Conservation (phyloP, 768 basidiomycete species). For the Gautieria morchelliformis region DNA sequence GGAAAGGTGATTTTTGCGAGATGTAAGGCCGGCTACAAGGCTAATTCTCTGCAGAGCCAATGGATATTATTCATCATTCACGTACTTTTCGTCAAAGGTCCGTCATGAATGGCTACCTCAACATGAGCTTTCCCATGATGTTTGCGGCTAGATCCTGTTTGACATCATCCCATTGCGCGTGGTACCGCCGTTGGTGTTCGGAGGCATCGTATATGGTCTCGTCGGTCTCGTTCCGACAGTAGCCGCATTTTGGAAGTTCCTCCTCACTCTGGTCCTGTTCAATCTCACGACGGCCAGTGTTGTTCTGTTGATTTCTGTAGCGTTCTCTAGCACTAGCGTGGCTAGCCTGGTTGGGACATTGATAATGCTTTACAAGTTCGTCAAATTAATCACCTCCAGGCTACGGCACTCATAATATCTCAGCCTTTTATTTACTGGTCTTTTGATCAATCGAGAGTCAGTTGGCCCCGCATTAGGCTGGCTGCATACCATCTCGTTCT, state of each 20-base stretch:
- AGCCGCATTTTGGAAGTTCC: constrained; percentile 94
- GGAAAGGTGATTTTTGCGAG: constrained; percentile 55
- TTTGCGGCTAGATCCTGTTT: constrained; percentile 62
- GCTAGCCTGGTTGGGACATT: constrained; percentile 92
- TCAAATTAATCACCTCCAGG: not conserved
- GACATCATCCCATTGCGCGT: constrained; percentile 92
- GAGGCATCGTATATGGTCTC: constrained; percentile 89
- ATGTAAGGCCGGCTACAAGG: not conserved
- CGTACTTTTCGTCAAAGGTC: constrained; percentile 93
- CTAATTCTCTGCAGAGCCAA: constrained; percentile 54
- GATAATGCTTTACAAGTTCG: constrained; percentile 97
- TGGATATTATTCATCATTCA: constrained; percentile 94
- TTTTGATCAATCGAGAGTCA: constrained; percentile 89
- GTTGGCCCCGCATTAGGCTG: constrained; percentile 65
- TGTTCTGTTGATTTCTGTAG: constrained; percentile 82
- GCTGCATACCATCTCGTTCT: constrained; percentile 91
- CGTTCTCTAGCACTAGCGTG: constrained; percentile 77
- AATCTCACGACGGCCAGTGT: constrained; percentile 93
- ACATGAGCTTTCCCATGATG: not conserved
- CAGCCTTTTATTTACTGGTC: constrained; percentile 84
- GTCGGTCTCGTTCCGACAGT: constrained; percentile 92
- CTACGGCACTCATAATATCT: not conserved
- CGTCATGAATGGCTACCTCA: not conserved
- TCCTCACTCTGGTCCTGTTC: constrained; percentile 91
- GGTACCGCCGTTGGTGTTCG: constrained; percentile 91